Evolutionary conservation across 192 early-diverging fungal genomes (phyloP).

Genomic region (Coemansia javaensis): DNA sequence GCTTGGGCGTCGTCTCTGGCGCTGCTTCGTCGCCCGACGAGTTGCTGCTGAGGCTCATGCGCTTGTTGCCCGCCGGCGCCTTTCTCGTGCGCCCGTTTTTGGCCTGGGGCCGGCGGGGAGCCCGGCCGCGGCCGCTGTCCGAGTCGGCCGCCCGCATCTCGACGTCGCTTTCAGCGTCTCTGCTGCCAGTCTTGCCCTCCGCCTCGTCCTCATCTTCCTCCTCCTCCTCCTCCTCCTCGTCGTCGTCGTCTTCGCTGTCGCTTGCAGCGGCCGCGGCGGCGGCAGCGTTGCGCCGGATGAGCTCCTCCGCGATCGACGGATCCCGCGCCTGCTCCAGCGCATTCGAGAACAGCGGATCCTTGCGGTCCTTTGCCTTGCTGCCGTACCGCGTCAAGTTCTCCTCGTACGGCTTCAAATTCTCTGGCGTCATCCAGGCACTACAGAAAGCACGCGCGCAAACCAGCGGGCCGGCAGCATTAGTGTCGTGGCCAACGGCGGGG

Average conservation of each 20-base stretch:
- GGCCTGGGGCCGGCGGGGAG: slow-evolving; percentile 4
- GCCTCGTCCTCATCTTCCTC: slow-evolving; percentile 51
- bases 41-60: slow-evolving; percentile 29
- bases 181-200: slow-evolving; percentile 23
- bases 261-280: slow-evolving; percentile 24
- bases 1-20: slow-evolving; percentile 31
- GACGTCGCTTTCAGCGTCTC: slow-evolving; percentile 28
- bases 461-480: too few relatives aligned
- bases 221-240: slow-evolving; percentile 49
- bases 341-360: slow-evolving; percentile 47
- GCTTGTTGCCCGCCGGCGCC: slow-evolving; percentile 21
- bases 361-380: slow-evolving; percentile 48
- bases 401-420: slow-evolving; percentile 49
- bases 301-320: slow-evolving; percentile 35
- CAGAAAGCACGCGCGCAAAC: too few relatives aligned
- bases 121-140: slow-evolving; percentile 7
- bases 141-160: slow-evolving; percentile 35
- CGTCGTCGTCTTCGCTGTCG: slow-evolving; percentile 55
- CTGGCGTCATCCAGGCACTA: slow-evolving; percentile 51
- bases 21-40: slow-evolving; percentile 36
- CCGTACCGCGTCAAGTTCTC: slow-evolving; percentile 43
- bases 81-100: slow-evolving; percentile 17
- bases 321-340: slow-evolving; percentile 52
- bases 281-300: slow-evolving; percentile 44
- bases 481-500: too few relatives aligned